Percentiles rank a stretch among this genome's conserved stretches.
These are phyloP conservation scores for Thinopyrum obtusiflorum DNA, from an alignment of 202 grass and related monocot species.

Conservation along the genomic window DNA sequence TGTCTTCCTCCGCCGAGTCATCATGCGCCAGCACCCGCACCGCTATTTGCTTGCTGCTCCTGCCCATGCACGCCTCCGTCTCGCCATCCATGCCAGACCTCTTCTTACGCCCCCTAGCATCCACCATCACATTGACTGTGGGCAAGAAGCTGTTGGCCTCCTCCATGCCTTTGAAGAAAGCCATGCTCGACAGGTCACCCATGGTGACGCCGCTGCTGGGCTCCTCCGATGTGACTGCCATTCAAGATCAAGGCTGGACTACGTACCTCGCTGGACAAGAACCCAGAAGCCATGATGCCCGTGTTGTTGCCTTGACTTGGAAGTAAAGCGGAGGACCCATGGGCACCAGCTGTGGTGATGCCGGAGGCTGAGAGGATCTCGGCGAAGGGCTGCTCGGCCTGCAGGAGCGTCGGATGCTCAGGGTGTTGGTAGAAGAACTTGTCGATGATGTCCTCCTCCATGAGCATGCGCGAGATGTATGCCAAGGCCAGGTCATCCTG, in stretches of 20 bases:
- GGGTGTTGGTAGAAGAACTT: slow-evolving; percentile 26
- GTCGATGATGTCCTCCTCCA: slow-evolving; percentile 27
- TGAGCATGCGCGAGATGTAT: slow-evolving; percentile 12
- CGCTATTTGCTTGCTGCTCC: slow-evolving; percentile 29
- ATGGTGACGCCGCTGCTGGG: not conserved
- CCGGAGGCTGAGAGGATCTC: slow-evolving; percentile 34
- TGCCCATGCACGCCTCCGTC: not conserved
- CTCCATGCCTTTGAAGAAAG: slow-evolving; percentile 18
- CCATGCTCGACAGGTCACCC: not conserved
- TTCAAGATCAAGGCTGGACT: not conserved
- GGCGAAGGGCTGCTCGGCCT: slow-evolving; percentile 27
- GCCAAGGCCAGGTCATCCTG: not conserved
- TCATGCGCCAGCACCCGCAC: not conserved
- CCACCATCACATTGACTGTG: not conserved
- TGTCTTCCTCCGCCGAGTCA: not conserved
- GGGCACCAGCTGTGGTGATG: not conserved
- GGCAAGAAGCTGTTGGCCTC: slow-evolving; percentile 46
- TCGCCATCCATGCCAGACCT: slow-evolving; percentile 14
- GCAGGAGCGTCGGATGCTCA: slow-evolving; percentile 27
- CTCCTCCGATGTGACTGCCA: not conserved
- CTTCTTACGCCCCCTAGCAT: slow-evolving; percentile 13
- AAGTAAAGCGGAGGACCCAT: not conserved
- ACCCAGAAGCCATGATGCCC: not conserved
- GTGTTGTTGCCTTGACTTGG: not conserved
- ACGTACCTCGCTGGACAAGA: not conserved